Conservation (phyloP, 225 moss, liverwort and hornwort species). For the Physcomitrellopsis africana region DNA sequence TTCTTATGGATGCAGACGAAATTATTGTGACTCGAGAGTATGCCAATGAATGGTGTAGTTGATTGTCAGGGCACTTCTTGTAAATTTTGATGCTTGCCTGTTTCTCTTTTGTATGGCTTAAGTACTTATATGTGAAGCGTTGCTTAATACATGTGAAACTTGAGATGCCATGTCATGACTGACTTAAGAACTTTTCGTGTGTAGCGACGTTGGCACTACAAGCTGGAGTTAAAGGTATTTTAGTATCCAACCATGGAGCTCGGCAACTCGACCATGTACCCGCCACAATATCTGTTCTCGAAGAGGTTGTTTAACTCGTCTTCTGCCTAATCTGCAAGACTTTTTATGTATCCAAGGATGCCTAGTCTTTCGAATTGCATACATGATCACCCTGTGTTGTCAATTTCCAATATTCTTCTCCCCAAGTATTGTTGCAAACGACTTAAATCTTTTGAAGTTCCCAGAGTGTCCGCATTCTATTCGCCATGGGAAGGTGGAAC, state of each 20-base stretch:
- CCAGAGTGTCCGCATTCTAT: background rate
- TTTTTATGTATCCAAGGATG: background rate
- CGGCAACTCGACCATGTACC: conserved; percentile 95
- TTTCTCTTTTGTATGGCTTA: background rate
- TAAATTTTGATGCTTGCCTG: too few relatives aligned
- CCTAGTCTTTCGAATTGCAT: background rate
- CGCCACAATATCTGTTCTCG: conserved; percentile 85
- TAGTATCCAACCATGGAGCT: conserved; percentile 93
- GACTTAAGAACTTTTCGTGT: conserved; percentile 15
- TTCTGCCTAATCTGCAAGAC: background rate
- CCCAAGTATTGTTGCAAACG: too few relatives aligned
- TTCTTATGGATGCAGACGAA: too few relatives aligned
- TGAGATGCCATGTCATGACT: conserved; percentile 11
- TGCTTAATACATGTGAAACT: background rate
- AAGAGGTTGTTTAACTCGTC: conserved; percentile 59
- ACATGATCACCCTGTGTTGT: background rate
- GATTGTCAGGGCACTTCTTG: too few relatives aligned
- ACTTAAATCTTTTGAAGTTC: too few relatives aligned
- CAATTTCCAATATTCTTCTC: background rate
- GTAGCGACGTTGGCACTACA: conserved; percentile 71
- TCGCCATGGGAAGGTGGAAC: background rate
- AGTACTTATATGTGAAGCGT: background rate
- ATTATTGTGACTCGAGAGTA: too few relatives aligned
- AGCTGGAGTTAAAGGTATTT: conserved; percentile 67
- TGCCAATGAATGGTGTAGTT: too few relatives aligned